A percentile compares a stretch with the other conserved stretches of the same genome.
Conservation (phyloP, 306 rosid species). For the Cucurbita moschata region DNA sequence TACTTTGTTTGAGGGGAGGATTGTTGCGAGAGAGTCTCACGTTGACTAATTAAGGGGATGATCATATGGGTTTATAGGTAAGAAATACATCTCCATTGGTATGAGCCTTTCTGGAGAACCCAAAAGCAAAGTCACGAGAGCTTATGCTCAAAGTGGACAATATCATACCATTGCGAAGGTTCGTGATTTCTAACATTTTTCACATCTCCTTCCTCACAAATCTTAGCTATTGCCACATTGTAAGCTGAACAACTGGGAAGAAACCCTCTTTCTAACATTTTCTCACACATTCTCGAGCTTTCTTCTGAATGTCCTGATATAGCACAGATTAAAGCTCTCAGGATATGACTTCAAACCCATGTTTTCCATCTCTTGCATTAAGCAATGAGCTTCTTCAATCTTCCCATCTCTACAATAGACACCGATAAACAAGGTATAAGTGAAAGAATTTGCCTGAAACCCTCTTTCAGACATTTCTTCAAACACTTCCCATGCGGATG, state of each 20-base stretch:
- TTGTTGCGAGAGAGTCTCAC: too few species aligned
- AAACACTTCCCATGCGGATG: conserved; percentile 26
- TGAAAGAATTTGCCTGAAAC: conserved; percentile 43
- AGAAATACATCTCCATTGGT: too few species aligned
- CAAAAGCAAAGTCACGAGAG: too few species aligned
- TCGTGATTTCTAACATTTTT: neutral
- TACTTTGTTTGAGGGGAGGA: too few species aligned
- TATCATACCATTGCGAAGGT: too few species aligned
- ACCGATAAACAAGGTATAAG: conserved; percentile 43
- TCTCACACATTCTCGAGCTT: conserved; percentile 31
- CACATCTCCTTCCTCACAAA: conserved; percentile 35
- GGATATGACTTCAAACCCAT: conserved; percentile 40
- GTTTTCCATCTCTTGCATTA: conserved; percentile 49
- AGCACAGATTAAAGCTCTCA: conserved; percentile 38
- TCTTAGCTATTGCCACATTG: conserved; percentile 39
- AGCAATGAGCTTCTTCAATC: conserved; percentile 34
- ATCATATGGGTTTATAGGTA: too few species aligned
- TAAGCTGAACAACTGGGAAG: conserved; percentile 51
- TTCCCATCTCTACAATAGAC: conserved; percentile 42
- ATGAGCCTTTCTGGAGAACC: too few species aligned
- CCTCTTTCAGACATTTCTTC: conserved; percentile 62
- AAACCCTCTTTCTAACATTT: conserved; percentile 40
- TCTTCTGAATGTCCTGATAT: conserved; percentile 25
- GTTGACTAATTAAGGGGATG: too few species aligned
- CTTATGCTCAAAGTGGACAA: too few species aligned